phyloP scores from a whole-genome alignment of 805 yeast species.

The Saccharomycopsis fodiens region DNA sequence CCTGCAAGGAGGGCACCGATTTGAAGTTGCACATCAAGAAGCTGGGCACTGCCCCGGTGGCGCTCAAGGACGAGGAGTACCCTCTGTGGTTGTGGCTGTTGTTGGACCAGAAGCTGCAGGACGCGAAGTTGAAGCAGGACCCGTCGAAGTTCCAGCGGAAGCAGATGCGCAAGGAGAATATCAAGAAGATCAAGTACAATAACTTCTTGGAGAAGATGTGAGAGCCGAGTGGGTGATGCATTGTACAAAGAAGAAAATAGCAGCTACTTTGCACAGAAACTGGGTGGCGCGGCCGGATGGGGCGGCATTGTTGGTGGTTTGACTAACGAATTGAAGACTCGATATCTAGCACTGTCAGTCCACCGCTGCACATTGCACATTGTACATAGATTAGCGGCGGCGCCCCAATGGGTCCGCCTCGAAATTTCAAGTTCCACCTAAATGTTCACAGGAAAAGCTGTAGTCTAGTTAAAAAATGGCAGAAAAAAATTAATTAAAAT shows the following conservation, averaged over 20 bases:
- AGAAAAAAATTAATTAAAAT: too few species aligned
- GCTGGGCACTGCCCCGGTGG: conserved; percentile 80
- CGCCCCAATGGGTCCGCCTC: too few species aligned
- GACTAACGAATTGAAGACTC: too few species aligned
- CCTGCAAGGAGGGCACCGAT: conserved; percentile 65
- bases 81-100: conserved; percentile 94
- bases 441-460: too few species aligned
- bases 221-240: too few species aligned
- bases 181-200: conserved; percentile 62
- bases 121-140: conserved; percentile 44
- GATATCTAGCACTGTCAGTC: too few species aligned
- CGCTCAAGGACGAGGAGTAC: conserved; percentile 79
- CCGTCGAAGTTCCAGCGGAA: conserved; percentile 65
- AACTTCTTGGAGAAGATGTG: conserved; percentile 65
- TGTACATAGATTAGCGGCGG: too few species aligned
- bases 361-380: too few species aligned
- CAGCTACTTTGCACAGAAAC: background rate
- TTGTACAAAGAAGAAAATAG: background rate
- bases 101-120: conserved; percentile 51
- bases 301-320: too few species aligned
- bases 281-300: too few species aligned
- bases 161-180: conserved; percentile 59
- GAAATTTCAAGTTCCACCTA: too few species aligned
- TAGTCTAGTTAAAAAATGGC: too few species aligned
- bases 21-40: conserved; percentile 68